Base-by-base conservation (phyloP, 2,329 filamentous ascomycete genomes). In the Epicoccum nigrum region DNA sequence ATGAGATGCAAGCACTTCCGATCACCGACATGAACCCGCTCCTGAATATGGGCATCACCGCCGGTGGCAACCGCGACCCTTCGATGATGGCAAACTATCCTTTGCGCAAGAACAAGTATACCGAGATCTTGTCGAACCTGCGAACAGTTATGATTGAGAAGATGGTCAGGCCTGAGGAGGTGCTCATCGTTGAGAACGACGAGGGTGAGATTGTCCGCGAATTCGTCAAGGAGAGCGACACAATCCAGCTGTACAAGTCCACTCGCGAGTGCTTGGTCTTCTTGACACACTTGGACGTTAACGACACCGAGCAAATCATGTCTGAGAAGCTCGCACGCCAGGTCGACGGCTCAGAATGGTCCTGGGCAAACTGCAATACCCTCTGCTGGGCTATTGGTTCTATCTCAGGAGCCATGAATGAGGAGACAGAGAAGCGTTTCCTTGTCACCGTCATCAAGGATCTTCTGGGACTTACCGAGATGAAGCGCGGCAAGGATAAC, bases 401-500 rank as follows among this genome's bases (percentile, higher is more conserved):
- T 9, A 99, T 99, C 63, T 99, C 95, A 1, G 85, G 96, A 49
- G 94, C 94, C 44, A 99, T 99, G 94, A 99, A 97, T 70, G 94
- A 99, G 71, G 94, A 99, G 74, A 99, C 94, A 0, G 94, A 99
- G 76, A 99, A 99, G 80, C 86, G 94, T 9, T 99, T 99, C 81
- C 79, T 99, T 33, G 94, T 99, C 41, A 99, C 94, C 0, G 95
- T 99, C 47, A 99, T 99, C 67, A 99, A 99, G 78, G 94, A 99
- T 68, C 85, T 99, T 7, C 85, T 99, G 21, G 95, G 94, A 1
- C 81, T 99, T 48, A 99, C 94, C 0, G 94, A 99, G 75, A 97
- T 97, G 92, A 99, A 99, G 80, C 90, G 95, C 45, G 94, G 94
- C 57, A 99, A 99, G 70, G 94, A 99, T 79, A 99, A 99, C 83